Evolutionary conservation across 768 basidiomycete species (phyloP).

Genomic region (Pulveroboletus frians): DNA sequence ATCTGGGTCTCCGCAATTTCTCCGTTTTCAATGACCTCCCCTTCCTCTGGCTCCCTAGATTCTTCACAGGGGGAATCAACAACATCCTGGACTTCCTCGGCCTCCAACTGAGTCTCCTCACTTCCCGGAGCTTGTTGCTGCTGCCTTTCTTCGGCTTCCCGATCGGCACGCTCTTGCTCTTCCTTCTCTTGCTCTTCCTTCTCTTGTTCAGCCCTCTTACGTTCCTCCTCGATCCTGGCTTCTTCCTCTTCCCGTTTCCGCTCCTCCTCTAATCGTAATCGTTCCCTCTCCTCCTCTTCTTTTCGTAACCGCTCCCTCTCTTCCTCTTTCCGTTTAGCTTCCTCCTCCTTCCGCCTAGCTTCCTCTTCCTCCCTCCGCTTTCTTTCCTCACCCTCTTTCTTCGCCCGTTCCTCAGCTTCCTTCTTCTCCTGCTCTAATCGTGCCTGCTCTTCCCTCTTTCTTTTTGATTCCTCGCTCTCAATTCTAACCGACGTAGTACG

Average conservation of each 20-base stretch:
- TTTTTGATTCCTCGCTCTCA: slow-evolving; percentile 57
- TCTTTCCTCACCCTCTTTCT: slow-evolving; percentile 34
- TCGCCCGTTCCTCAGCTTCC: slow-evolving; percentile 34
- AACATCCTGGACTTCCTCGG: slow-evolving; percentile 32
- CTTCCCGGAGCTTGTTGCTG: slow-evolving; percentile 17
- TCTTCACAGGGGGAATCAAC: slow-evolving; percentile 40
- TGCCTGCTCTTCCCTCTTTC: slow-evolving; percentile 43
- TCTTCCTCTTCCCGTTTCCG: slow-evolving; percentile 30
- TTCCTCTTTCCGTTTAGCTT: slow-evolving; percentile 38
- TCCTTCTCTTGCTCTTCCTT: slow-evolving; percentile 40
- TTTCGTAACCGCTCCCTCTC: slow-evolving; percentile 35
- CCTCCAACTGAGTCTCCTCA: slow-evolving; percentile 31
- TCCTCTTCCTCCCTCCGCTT: slow-evolving; percentile 41
- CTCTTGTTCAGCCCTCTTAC: slow-evolving; percentile 27
- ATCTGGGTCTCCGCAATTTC: slow-evolving; percentile 24
- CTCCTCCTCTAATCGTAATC: slow-evolving; percentile 30
- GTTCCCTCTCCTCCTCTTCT: slow-evolving; percentile 38
- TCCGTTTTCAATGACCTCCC: slow-evolving; percentile 31
- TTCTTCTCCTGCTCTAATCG: slow-evolving; percentile 37
- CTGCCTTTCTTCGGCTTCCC: slow-evolving; percentile 30
- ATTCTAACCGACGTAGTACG: slow-evolving; percentile 47
- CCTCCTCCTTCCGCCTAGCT: slow-evolving; percentile 37
- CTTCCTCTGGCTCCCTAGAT: slow-evolving; percentile 41
- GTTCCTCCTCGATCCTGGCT: slow-evolving; percentile 29
- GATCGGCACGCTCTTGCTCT: slow-evolving; percentile 38